Base-by-base conservation (phyloP, 1,284 basidiomycete genomes). In the Pseudozyma hubeiensis region DNA sequence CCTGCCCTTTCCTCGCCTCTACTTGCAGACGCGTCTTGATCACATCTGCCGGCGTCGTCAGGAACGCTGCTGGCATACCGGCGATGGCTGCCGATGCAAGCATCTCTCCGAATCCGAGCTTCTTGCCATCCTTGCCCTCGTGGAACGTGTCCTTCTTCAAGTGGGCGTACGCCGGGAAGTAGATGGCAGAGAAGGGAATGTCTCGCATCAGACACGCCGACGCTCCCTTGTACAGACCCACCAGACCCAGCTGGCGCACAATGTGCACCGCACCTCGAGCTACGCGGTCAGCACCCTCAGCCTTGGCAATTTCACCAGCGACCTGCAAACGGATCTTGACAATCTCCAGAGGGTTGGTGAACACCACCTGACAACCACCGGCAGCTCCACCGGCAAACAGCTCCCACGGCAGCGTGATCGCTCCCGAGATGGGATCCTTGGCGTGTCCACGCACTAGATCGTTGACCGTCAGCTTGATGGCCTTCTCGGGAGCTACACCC, bases 21-120 rank as follows among this genome's bases (percentile, higher is more conserved):
- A 94, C 91, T 85, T 99, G 97, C 72, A 99, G 87, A 60, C 96
- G 90, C n/a, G 96, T 99, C 89, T 99, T 99, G 85, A 98, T 93
- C 64, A 99, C 97, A 85, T 99, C 96, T 90, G 85, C 83, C 0
- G 84, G 85, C 34, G 78, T 86, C 39, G 86, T 86, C 8, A 84
- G 68, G 75, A 84, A 84, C 17, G 83, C 93, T 46, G 93, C 94
- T 51, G 96, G 95, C 93, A 97, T 97, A 77, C 96, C 96, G 65
- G 88, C 86, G 47, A 87, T 90, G 10, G 89, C 92, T 34, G 94
- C 94, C 46, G 92, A 88, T 61, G 89, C 86, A 53, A 99, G 88
- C 54, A 95, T 93, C 87, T 99, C 95, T 50, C 93, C 85, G 86
- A 98, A 97, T 17, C 90, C 90, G 49, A 99, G 88, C 79, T 92